Evolutionary conservation across 257 asterid species (phyloP).

Genomic region (Jasminum sambac): DNA sequence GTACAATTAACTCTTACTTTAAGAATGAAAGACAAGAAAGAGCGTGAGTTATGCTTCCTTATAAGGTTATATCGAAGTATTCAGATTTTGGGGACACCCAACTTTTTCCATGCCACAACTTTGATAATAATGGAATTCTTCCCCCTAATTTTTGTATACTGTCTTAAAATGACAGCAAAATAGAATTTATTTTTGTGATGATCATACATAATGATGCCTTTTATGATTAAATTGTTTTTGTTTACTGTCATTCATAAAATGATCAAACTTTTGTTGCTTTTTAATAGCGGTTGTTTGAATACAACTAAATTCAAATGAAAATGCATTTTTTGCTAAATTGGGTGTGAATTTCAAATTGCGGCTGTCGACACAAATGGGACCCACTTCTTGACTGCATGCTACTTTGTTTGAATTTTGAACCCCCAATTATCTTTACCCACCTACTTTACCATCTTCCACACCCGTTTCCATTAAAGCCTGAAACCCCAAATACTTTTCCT

Average conservation of each 20-base stretch:
- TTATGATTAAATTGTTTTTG: background rate
- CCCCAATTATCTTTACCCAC: no score
- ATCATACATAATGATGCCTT: background rate
- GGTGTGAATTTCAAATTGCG: no score
- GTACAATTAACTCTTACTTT: slow-evolving; percentile 33
- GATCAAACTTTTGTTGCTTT: background rate
- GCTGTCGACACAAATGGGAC: no score
- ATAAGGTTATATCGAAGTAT: background rate
- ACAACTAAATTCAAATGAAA: no score
- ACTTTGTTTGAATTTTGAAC: no score
- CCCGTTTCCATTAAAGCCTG: no score
- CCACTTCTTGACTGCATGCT: no score
- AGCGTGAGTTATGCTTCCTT: background rate
- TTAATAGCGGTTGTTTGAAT: slow-evolving; percentile 1
- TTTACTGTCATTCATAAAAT: background rate
- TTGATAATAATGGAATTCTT: background rate
- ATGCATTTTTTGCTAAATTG: no score
- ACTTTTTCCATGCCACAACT: background rate
- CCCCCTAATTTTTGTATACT: background rate
- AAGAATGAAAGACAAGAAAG: background rate
- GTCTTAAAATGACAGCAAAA: background rate
- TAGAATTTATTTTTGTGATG: background rate
- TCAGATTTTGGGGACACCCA: background rate
- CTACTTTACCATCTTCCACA: no score
- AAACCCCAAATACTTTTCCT: no score